These are phyloP conservation scores for Pythium biforme DNA, from an alignment of 352 stramenopile species.

Conservation along the genomic window DNA sequence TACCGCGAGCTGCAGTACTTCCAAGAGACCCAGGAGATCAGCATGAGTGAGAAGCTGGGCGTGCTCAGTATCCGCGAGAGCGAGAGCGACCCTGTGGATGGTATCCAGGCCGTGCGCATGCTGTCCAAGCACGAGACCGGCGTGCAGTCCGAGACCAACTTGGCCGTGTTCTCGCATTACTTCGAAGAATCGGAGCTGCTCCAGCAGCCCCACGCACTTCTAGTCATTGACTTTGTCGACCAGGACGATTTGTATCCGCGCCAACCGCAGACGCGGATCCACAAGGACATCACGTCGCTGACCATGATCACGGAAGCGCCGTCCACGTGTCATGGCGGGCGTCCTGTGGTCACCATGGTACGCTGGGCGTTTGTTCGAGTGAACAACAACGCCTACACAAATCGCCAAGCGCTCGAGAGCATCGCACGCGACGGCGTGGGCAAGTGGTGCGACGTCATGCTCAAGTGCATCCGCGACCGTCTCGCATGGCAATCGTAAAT, in stretches of 20 bases:
- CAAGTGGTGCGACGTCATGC: slow-evolving; percentile 21
- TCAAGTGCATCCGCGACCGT: slow-evolving; percentile 4
- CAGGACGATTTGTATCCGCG: slow-evolving; percentile 39
- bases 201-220: background rate
- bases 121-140: slow-evolving; percentile 13
- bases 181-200: slow-evolving; percentile 5
- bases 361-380: slow-evolving; percentile 14
- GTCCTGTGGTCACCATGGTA: slow-evolving; percentile 11
- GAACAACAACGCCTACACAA: background rate
- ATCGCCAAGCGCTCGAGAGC: background rate
- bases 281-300: slow-evolving; percentile 30
- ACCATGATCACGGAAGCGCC: slow-evolving; percentile 7
- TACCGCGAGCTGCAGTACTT: slow-evolving; percentile 16
- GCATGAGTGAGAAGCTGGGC: slow-evolving; percentile 20
- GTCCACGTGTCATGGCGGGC: background rate
- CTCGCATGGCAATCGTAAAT: slow-evolving; percentile 9
- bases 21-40: slow-evolving; percentile 17
- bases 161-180: slow-evolving; percentile 6
- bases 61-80: slow-evolving; percentile 23
- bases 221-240: slow-evolving; percentile 36
- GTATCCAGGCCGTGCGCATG: slow-evolving; percentile 1
- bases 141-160: slow-evolving; percentile 17
- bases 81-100: slow-evolving; percentile 9
- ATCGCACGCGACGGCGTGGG: background rate
- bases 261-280: slow-evolving; percentile 26